These are phyloP conservation scores for Cyberlindnera bimundalis DNA, from an alignment of 805 yeast genomes.

Conservation along the genomic window DNA sequence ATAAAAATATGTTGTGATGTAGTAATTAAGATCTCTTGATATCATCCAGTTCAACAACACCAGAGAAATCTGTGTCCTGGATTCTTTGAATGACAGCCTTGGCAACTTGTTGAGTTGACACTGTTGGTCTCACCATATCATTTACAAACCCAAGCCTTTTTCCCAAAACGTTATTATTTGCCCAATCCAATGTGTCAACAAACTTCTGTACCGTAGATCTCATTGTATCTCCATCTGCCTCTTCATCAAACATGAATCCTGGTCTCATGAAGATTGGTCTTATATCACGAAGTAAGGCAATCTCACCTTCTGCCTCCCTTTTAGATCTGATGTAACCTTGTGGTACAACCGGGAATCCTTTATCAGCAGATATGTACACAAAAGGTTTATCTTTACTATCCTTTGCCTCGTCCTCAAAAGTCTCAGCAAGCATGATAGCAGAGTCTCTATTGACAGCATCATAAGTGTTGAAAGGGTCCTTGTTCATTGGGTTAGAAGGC, in stretches of 20 bases:
- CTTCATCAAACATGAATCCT: conserved; percentile 74
- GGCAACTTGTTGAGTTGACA: conserved; percentile 70
- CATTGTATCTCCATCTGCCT: conserved; percentile 28
- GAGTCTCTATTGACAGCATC: conserved; percentile 66
- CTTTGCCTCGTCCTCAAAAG: conserved; percentile 36
- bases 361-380: conserved; percentile 81
- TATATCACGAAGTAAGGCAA: conserved; percentile 41
- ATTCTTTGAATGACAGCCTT: conserved; percentile 51
- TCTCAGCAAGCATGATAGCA: conserved; percentile 60
- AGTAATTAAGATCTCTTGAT: conserved; percentile 23
- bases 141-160: conserved; percentile 39
- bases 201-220: conserved; percentile 41
- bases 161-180: conserved; percentile 41
- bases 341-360: conserved; percentile 65
- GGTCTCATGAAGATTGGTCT: conserved; percentile 73
- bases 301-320: conserved; percentile 68
- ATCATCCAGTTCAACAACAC: conserved; percentile 58
- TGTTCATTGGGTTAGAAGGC: conserved; percentile 58
- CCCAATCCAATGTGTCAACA: conserved; percentile 40
- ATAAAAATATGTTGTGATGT: not conserved
- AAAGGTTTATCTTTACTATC: conserved; percentile 38
- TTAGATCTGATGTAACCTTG: conserved; percentile 71
- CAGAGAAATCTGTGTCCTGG: conserved; percentile 46
- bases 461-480: conserved; percentile 44
- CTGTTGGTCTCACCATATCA: conserved; percentile 53